Evolutionary conservation across 2,329 filamentous ascomycete genomes (phyloP).

Genomic region (Epichloe baconii): DNA sequence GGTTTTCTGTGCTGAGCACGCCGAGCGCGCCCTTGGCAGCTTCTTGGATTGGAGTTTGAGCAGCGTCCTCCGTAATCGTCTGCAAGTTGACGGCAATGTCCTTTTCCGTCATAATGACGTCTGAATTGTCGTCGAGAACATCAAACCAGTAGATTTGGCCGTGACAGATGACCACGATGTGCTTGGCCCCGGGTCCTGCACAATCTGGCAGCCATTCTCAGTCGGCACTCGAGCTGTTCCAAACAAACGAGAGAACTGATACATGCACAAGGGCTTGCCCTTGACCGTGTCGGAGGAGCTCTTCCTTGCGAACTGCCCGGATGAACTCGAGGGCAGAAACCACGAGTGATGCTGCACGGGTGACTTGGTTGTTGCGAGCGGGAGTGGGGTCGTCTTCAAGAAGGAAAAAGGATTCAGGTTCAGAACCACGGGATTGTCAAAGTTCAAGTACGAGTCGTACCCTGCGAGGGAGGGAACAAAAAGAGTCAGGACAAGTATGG

Average conservation of each 20-base stretch:
- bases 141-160: conserved; percentile 99
- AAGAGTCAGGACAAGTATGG: conserved; percentile 4
- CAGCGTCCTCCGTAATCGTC: conserved; percentile 82
- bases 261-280: conserved; percentile 87
- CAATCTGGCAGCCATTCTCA: conserved; percentile 88
- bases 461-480: conserved; percentile 34
- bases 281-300: conserved; percentile 75
- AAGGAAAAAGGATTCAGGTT: conserved; percentile 95
- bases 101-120: conserved; percentile 93
- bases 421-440: conserved; percentile 90
- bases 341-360: conserved; percentile 80
- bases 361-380: conserved; percentile 91
- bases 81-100: conserved; percentile 85
- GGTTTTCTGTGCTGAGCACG: conserved; percentile 89
- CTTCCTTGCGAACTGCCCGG: conserved; percentile 80
- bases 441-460: conserved; percentile 98
- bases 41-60: conserved; percentile 79
- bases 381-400: conserved; percentile 96
- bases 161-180: conserved; percentile 83
- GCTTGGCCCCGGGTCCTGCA: conserved; percentile 85
- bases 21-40: conserved; percentile 91
- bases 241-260: conserved; percentile 91
- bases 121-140: conserved; percentile 84
- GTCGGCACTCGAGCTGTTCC: conserved; percentile 91
- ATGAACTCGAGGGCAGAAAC: conserved; percentile 87